A percentile compares a stretch with the other conserved stretches of the same genome.
phyloP scores from a whole-genome alignment of 805 yeast genomes.

The Priceomyces haplophilus region DNA sequence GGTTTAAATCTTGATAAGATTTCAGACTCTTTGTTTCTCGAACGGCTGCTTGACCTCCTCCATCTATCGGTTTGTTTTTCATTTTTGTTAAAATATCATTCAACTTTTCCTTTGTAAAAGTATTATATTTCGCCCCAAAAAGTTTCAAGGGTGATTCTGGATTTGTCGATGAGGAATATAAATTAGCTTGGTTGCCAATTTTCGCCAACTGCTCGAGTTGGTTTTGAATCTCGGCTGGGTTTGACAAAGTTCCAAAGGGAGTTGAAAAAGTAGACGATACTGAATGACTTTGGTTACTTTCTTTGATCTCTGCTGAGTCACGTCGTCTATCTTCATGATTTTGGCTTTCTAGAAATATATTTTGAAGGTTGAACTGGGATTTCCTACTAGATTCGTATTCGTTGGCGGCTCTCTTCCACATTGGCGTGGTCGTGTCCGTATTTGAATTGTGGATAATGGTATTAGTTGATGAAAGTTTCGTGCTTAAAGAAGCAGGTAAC shows the following conservation, averaged over 20 bases:
- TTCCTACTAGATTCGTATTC: constrained; percentile 25
- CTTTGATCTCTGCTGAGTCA: constrained; percentile 5
- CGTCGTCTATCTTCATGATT: constrained; percentile 8
- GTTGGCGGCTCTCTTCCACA: constrained; percentile 33
- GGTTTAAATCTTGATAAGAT: constrained; percentile 8
- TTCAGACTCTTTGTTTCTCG: neutral
- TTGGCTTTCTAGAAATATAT: constrained; percentile 27
- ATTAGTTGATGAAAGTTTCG: constrained; percentile 20
- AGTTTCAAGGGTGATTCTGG: constrained; percentile 43
- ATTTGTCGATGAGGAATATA: constrained; percentile 15
- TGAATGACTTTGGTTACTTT: constrained; percentile 15
- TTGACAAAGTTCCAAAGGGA: constrained; percentile 29
- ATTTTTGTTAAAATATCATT: constrained; percentile 25
- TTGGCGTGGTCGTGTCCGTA: constrained; percentile 22
- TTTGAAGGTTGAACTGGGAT: constrained; percentile 26
- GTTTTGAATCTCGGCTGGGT: constrained; percentile 8
- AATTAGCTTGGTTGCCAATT: constrained; percentile 18
- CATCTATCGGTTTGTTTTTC: constrained; percentile 13
- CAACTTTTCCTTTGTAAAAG: constrained; percentile 36
- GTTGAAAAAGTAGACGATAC: constrained; percentile 37
- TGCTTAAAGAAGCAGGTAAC: constrained; percentile 8
- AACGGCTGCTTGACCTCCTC: neutral
- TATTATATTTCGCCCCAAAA: constrained; percentile 37
- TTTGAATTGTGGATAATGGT: constrained; percentile 34
- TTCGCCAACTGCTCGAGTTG: constrained; percentile 16